A percentile compares a stretch with the other conserved stretches of the same genome.
Conservation (phyloP, 202 grass and related monocot genomes). For the Schoenoplectus tabernaemontani region DNA sequence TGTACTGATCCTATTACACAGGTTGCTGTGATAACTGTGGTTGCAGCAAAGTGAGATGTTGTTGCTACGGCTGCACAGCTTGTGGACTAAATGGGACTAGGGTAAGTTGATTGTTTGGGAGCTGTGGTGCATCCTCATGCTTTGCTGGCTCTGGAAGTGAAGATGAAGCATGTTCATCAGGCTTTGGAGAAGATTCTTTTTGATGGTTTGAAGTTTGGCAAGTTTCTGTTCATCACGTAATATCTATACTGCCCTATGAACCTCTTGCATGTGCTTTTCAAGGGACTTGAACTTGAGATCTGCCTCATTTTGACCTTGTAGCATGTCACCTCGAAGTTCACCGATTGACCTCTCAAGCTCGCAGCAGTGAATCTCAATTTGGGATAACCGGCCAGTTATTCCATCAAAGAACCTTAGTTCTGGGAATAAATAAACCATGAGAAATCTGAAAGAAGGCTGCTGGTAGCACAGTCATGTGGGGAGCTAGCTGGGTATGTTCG, state of each 20-base stretch:
- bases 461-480: slow-evolving; percentile 94
- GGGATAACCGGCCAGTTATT: slow-evolving; percentile 79
- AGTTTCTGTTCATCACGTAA: slow-evolving; percentile 75
- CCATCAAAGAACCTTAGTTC: slow-evolving; percentile 77
- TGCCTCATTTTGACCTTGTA: slow-evolving; percentile 56
- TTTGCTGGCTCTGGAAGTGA: slow-evolving; percentile 27
- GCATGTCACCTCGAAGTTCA: slow-evolving; percentile 77
- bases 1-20: slow-evolving; percentile 34
- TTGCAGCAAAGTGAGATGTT: slow-evolving; percentile 41
- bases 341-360: slow-evolving; percentile 85
- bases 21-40: slow-evolving; percentile 40
- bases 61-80: slow-evolving; percentile 32
- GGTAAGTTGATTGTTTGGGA: slow-evolving; percentile 45
- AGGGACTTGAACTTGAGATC: slow-evolving; percentile 58
- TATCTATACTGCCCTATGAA: slow-evolving; percentile 68
- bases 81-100: slow-evolving; percentile 53
- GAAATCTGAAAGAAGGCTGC: slow-evolving; percentile 77
- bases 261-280: slow-evolving; percentile 85
- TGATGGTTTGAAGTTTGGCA: slow-evolving; percentile 53
- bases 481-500: slow-evolving; percentile 83
- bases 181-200: slow-evolving; percentile 43
- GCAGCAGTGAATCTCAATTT: slow-evolving; percentile 80
- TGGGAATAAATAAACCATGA: slow-evolving; percentile 99
- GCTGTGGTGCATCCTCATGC: slow-evolving; percentile 38
- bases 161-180: slow-evolving; percentile 29